Percentiles rank a stretch among this genome's conserved stretches.
These are phyloP conservation scores for Penicillium sp. DNA, from an alignment of 2,329 filamentous ascomycete genomes.

Conservation along the genomic window DNA sequence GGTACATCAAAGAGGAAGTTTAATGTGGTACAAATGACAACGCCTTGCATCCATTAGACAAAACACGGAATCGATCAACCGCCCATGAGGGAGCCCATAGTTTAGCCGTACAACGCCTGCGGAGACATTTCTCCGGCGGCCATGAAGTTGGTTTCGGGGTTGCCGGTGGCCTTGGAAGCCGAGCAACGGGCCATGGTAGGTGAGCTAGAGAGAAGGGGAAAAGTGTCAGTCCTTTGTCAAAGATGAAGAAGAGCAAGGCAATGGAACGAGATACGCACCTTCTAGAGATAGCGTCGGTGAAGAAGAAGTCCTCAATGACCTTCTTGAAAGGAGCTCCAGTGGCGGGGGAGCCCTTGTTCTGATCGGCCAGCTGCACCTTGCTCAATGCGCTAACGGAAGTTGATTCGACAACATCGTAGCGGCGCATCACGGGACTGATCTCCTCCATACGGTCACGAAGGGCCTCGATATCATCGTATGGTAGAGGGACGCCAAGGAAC, in stretches of 20 bases:
- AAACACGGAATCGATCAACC: conserved; percentile 27
- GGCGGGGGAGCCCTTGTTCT: conserved; percentile 84
- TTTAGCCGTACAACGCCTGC: conserved; percentile 40
- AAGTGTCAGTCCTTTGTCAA: conserved; percentile 1
- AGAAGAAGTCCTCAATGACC: conserved; percentile 94
- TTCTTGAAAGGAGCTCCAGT: conserved; percentile 74
- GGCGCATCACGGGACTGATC: conserved; percentile 83
- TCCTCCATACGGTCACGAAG: conserved; percentile 92
- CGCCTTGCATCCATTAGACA: conserved; percentile 34
- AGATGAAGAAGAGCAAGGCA: conserved; percentile 6
- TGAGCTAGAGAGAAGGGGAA: conserved; percentile 59
- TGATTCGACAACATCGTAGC: conserved; percentile 88
- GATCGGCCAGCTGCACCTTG: conserved; percentile 93
- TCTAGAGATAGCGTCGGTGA: conserved; percentile 94
- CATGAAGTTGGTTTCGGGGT: conserved; percentile 77
- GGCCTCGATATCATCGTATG: conserved; percentile 88
- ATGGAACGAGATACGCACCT: conserved; percentile 60
- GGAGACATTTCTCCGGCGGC: conserved; percentile 59
- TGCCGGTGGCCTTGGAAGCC: conserved; percentile 80
- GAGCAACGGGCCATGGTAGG: conserved; percentile 98
- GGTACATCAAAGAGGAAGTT: conserved; percentile 27
- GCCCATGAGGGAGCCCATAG: conserved; percentile 15
- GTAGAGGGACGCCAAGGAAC: conserved; percentile 80
- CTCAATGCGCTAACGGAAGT: conserved; percentile 71
- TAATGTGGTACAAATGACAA: conserved; percentile 37